These are phyloP conservation scores for Botrytis fragariae DNA, from an alignment of 2,329 filamentous ascomycete genomes.

Conservation along the genomic window DNA sequence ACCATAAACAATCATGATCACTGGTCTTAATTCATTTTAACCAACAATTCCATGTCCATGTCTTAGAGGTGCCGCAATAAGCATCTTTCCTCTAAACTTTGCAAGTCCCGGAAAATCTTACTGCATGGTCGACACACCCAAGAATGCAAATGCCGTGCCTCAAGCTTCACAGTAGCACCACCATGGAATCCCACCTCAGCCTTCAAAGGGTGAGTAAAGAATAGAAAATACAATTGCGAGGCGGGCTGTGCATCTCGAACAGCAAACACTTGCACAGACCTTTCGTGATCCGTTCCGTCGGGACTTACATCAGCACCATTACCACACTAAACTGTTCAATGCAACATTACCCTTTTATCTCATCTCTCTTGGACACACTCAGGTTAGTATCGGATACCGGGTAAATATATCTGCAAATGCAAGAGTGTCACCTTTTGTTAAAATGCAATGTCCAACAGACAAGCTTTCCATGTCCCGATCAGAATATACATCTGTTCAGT, in stretches of 20 bases:
- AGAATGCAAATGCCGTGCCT: neutral
- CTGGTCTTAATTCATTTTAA: neutral
- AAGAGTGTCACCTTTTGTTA: neutral
- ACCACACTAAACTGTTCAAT: neutral
- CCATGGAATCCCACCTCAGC: neutral
- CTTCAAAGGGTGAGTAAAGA: conserved; percentile 3
- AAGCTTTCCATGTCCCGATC: neutral
- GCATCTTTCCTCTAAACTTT: neutral
- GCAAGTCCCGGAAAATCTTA: conserved; percentile 2
- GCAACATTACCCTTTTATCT: neutral
- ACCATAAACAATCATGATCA: neutral
- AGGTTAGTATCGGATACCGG: neutral
- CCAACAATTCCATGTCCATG: neutral
- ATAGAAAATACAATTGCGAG: neutral
- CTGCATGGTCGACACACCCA: conserved; percentile 1
- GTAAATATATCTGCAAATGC: neutral
- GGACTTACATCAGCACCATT: conserved; percentile 10
- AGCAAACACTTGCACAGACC: conserved; percentile 9
- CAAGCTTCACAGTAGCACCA: neutral
- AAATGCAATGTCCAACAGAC: neutral
- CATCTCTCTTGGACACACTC: neutral
- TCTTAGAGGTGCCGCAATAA: neutral
- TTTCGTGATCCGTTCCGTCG: neutral
- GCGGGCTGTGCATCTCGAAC: conserved; percentile 2
- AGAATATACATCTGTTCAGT: neutral